Conservation (phyloP, 140 eudicot species). For the Bidens hawaiensis region DNA sequence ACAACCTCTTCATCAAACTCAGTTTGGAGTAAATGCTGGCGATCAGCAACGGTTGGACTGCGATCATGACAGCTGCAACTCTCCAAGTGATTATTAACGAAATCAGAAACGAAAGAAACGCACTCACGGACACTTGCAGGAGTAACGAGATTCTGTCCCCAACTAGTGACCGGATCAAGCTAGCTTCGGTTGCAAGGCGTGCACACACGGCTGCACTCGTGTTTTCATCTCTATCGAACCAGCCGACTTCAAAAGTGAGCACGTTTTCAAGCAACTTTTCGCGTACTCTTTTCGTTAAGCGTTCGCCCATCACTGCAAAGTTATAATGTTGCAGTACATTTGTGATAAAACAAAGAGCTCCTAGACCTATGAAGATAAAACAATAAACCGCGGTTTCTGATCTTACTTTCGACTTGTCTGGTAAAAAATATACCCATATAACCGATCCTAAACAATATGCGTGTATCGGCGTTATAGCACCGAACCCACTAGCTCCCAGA, state of each 20-base stretch:
- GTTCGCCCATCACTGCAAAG: slow-evolving; percentile 77
- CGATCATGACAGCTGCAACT: slow-evolving; percentile 61
- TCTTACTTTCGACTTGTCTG: slow-evolving; percentile 31
- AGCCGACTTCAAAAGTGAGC: slow-evolving; percentile 69
- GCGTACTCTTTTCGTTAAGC: slow-evolving; percentile 58
- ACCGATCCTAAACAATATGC: slow-evolving; percentile 73
- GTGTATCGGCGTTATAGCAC: slow-evolving; percentile 52
- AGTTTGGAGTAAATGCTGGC: slow-evolving; percentile 55
- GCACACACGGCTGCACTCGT: slow-evolving; percentile 77
- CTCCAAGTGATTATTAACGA: slow-evolving; percentile 58
- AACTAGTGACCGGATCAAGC: slow-evolving; percentile 54
- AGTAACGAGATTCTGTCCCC: slow-evolving; percentile 69
- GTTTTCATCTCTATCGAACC: slow-evolving; percentile 77
- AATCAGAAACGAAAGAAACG: slow-evolving; percentile 48
- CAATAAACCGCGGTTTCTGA: slow-evolving; percentile 50
- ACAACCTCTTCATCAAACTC: slow-evolving; percentile 57
- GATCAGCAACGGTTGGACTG: slow-evolving; percentile 56
- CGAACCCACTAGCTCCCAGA: slow-evolving; percentile 52
- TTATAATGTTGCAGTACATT: slow-evolving; percentile 69
- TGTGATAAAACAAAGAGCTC: slow-evolving; percentile 47
- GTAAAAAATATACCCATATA: slow-evolving; percentile 46
- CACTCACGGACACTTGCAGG: slow-evolving; percentile 59
- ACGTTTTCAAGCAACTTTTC: slow-evolving; percentile 54
- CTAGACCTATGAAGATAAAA: slow-evolving; percentile 37
- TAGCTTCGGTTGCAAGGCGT: slow-evolving; percentile 64